Percentiles rank a stretch among this genome's conserved stretches.
phyloP scores from a whole-genome alignment of 2,329 filamentous ascomycete genomes.

The Calonectria henricotiae region DNA sequence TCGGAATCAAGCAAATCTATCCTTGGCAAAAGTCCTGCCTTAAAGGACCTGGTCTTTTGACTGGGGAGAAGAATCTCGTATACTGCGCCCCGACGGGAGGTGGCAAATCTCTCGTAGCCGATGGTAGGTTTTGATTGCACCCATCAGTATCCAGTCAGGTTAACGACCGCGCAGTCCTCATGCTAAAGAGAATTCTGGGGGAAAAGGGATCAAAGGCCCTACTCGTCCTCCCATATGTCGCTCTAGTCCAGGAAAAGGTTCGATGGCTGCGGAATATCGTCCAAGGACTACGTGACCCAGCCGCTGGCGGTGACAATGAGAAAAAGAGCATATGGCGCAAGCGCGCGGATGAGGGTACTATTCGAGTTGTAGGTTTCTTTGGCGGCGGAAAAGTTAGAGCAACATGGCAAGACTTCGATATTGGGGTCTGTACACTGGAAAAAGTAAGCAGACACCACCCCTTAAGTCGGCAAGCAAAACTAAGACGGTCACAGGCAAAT shows the following conservation, averaged over 20 bases:
- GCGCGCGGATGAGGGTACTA: slow-evolving; percentile 70
- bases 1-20: slow-evolving; percentile 83
- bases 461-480: not conserved
- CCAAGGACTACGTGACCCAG: slow-evolving; percentile 68
- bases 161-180: slow-evolving; percentile 68
- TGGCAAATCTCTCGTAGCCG: slow-evolving; percentile 83
- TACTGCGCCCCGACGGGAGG: slow-evolving; percentile 86
- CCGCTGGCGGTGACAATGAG: slow-evolving; percentile 57
- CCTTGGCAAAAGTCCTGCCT: slow-evolving; percentile 86
- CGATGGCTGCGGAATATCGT: slow-evolving; percentile 81
- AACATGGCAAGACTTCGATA: slow-evolving; percentile 82
- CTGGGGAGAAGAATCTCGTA: slow-evolving; percentile 79
- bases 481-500: slow-evolving; percentile 72
- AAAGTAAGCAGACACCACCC: slow-evolving; percentile 64
- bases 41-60: slow-evolving; percentile 76
- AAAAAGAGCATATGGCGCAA: slow-evolving; percentile 67
- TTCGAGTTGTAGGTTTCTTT: slow-evolving; percentile 82
- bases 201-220: slow-evolving; percentile 78
- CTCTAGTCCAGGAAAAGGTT: slow-evolving; percentile 85
- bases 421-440: slow-evolving; percentile 86
- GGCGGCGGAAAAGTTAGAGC: slow-evolving; percentile 79
- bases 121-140: slow-evolving; percentile 58
- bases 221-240: slow-evolving; percentile 83
- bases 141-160: not conserved
- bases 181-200: slow-evolving; percentile 80